phyloP scores from a whole-genome alignment of 2,329 filamentous ascomycete genomes.

The Cladosporium oxysporum region DNA sequence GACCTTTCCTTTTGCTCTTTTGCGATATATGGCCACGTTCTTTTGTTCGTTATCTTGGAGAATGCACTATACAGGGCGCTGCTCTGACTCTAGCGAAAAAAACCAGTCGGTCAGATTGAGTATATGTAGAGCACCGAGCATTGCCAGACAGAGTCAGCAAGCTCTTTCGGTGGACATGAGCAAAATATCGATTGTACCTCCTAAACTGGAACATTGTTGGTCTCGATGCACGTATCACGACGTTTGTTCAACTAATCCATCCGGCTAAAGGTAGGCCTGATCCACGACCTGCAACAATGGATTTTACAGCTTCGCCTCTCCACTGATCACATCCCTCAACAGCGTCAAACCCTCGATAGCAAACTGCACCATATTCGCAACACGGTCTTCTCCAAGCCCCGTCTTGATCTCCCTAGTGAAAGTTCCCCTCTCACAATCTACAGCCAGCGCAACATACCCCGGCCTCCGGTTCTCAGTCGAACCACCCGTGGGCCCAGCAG shows the following conservation, averaged over 20 bases:
- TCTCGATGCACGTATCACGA: too few species aligned
- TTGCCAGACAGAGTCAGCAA: too few species aligned
- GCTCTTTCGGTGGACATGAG: too few species aligned
- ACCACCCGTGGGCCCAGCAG: slow-evolving; percentile 64
- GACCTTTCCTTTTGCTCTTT: neutral
- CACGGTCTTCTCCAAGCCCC: slow-evolving; percentile 54
- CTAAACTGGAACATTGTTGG: neutral
- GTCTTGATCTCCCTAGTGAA: slow-evolving; percentile 59
- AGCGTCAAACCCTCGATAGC: slow-evolving; percentile 59
- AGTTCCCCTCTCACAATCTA: slow-evolving; percentile 54
- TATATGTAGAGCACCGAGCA: too few species aligned
- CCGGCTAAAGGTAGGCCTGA: too few species aligned
- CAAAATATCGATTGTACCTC: too few species aligned
- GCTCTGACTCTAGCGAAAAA: too few species aligned
- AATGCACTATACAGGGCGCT: too few species aligned
- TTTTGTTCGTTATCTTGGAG: too few species aligned
- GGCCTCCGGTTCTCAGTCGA: slow-evolving; percentile 58
- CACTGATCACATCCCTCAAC: slow-evolving; percentile 58
- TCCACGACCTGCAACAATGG: neutral
- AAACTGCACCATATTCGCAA: slow-evolving; percentile 65
- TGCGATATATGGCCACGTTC: neutral
- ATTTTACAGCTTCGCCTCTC: slow-evolving; percentile 39
- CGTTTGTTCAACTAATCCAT: too few species aligned
- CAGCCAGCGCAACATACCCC: slow-evolving; percentile 66
- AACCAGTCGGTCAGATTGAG: too few species aligned